These are phyloP conservation scores for Entonaema liquescens DNA, from an alignment of 495 filamentous ascomycete species.

Conservation along the genomic window DNA sequence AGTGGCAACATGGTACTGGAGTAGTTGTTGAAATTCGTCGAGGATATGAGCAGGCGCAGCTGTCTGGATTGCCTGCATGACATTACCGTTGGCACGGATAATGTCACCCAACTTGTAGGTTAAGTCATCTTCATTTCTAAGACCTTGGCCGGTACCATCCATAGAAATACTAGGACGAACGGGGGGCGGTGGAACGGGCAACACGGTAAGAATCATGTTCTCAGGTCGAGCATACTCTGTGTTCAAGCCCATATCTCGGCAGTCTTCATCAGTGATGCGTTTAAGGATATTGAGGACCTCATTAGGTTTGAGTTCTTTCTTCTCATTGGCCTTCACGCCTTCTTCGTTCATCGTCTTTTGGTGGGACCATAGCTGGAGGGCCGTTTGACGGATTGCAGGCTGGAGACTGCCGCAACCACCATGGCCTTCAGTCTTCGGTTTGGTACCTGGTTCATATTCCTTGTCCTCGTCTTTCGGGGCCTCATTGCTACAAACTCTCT, in stretches of 20 bases:
- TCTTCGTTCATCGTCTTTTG: slow-evolving; percentile 69
- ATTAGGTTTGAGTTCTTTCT: slow-evolving; percentile 82
- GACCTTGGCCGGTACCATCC: slow-evolving; percentile 84
- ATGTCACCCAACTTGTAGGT: slow-evolving; percentile 99
- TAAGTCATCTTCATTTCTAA: slow-evolving; percentile 96
- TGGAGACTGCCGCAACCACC: slow-evolving; percentile 94
- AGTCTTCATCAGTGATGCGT: slow-evolving; percentile 79
- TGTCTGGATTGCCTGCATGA: slow-evolving; percentile 84
- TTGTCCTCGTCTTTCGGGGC: slow-evolving; percentile 66
- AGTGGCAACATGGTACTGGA: slow-evolving; percentile 98
- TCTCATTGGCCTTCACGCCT: slow-evolving; percentile 82
- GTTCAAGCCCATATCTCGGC: slow-evolving; percentile 87
- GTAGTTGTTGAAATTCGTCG: slow-evolving; percentile 84
- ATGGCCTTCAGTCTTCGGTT: slow-evolving; percentile 61
- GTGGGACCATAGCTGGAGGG: slow-evolving; percentile 75
- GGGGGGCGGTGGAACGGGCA: slow-evolving; percentile 93
- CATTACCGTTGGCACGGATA: slow-evolving; percentile 95
- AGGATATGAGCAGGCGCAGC: slow-evolving; percentile 90
- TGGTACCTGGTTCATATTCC: slow-evolving; percentile 62
- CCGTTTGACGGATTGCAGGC: slow-evolving; percentile 84
- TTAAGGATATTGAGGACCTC: slow-evolving; percentile 86
- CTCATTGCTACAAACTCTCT: slow-evolving; percentile 82
- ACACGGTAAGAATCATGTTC: slow-evolving; percentile 96
- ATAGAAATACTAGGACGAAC: slow-evolving; percentile 95
- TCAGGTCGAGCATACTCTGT: slow-evolving; percentile 93